Conservation (phyloP, 331 rosid species). For the Stylosanthes scabra region DNA sequence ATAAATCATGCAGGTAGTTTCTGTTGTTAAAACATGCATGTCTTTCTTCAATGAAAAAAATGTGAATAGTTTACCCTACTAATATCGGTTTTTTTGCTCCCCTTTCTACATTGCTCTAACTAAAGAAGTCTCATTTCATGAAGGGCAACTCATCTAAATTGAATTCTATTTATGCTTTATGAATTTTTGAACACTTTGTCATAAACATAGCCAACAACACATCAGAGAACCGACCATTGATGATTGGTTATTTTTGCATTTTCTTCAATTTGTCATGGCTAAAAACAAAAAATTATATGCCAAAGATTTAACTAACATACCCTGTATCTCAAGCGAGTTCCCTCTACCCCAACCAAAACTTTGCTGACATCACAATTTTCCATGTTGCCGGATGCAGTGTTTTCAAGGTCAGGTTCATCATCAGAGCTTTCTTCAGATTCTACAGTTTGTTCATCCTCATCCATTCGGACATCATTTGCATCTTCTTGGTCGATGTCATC, state of each 20-base stretch:
- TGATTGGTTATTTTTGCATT: slow-evolving; percentile 11
- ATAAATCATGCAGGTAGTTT: slow-evolving; percentile 1
- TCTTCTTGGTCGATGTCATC: slow-evolving; percentile 56
- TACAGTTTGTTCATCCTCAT: slow-evolving; percentile 59
- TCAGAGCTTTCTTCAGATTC: slow-evolving; percentile 69
- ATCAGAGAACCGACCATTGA: not conserved
- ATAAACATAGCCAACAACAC: not conserved
- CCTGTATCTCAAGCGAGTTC: slow-evolving; percentile 71
- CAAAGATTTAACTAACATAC: slow-evolving; percentile 46
- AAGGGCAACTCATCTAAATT: not conserved
- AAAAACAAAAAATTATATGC: slow-evolving; percentile 18
- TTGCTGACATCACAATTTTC: slow-evolving; percentile 54
- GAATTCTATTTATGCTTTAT: not conserved
- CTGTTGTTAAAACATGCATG: slow-evolving; percentile 23
- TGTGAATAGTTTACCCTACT: slow-evolving; percentile 9
- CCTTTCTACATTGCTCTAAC: not conserved
- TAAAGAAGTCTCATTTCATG: not conserved
- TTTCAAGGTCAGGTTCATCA: slow-evolving; percentile 56
- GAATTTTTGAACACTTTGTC: not conserved
- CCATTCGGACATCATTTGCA: slow-evolving; percentile 62
- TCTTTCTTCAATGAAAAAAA: not conserved
- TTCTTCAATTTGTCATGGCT: slow-evolving; percentile 25
- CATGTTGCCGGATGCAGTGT: slow-evolving; percentile 42
- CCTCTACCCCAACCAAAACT: slow-evolving; percentile 61
- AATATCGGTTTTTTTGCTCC: not conserved